Evolutionary conservation across 2,329 filamentous ascomycete species (phyloP).

Genomic region (Xylariaceae sp.): DNA sequence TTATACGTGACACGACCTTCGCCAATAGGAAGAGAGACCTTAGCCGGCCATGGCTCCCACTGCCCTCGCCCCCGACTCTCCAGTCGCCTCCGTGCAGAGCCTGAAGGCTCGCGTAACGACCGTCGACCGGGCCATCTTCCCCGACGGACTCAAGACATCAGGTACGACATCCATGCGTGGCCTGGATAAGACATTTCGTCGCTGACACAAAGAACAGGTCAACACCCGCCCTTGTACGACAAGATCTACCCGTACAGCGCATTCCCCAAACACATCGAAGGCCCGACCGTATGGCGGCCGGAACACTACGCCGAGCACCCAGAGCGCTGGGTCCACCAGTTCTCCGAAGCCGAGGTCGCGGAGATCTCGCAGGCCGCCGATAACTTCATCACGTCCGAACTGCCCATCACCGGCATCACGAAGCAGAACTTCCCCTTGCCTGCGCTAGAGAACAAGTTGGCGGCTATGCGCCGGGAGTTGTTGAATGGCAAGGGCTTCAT

Average conservation of each 20-base stretch:
- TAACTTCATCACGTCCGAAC: slow-evolving; percentile 52
- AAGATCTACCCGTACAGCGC: slow-evolving; percentile 57
- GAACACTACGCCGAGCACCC: slow-evolving; percentile 56
- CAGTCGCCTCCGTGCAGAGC: slow-evolving; percentile 20
- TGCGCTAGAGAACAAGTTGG: slow-evolving; percentile 48
- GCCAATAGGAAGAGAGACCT: not conserved
- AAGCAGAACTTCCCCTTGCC: slow-evolving; percentile 57
- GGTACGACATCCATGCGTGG: slow-evolving; percentile 19
- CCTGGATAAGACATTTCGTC: slow-evolving; percentile 19
- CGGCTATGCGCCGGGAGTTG: slow-evolving; percentile 56
- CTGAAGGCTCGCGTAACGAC: slow-evolving; percentile 25
- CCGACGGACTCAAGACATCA: slow-evolving; percentile 58
- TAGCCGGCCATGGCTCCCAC: slow-evolving; percentile 26
- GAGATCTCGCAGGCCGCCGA: slow-evolving; percentile 60
- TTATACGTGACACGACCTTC: not conserved
- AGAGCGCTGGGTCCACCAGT: slow-evolving; percentile 64
- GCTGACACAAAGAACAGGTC: slow-evolving; percentile 42
- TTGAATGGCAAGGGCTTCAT: slow-evolving; percentile 85
- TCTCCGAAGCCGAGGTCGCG: slow-evolving; percentile 54
- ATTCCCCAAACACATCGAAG: slow-evolving; percentile 61
- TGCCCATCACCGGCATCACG: slow-evolving; percentile 60
- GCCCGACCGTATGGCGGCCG: slow-evolving; percentile 61
- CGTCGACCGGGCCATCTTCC: slow-evolving; percentile 45
- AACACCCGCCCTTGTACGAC: slow-evolving; percentile 60
- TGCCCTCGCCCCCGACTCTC: slow-evolving; percentile 23